Base-by-base conservation (phyloP, 2,329 filamentous ascomycete species). In the Leptographium lundbergii region DNA sequence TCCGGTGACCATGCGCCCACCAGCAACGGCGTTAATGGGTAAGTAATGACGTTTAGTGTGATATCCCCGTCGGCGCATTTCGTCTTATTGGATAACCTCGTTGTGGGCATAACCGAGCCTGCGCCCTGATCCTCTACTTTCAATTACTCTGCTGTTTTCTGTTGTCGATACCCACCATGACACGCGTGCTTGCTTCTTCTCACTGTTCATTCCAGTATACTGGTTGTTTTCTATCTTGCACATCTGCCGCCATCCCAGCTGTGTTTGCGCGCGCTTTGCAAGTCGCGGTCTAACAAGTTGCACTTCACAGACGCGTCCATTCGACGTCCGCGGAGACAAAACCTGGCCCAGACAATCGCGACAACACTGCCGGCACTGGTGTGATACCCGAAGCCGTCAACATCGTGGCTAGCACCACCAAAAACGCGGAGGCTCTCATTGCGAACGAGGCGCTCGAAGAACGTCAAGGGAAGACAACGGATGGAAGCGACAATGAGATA, bases 21-120 rank as follows among this genome's bases (percentile, higher is more conserved):
- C 32, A 65, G 57, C 54, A 65, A 69, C 32, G 66, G 68, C 48
- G 63, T 79, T 66, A 82, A 84, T 68, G 81, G 81, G 82, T 85
- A 74, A 79, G 81, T 80, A 6, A 14, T n/a, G 11, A n/a, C 11
- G 50, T n/a, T n/a, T n/a, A 6, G 19, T 22, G 42, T 22, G 17
- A n/a, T 9, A 6, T 45, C 6, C 42, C 17, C 13, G 19, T 9
- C 42, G 19, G 19, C 17, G 42, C 42, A n/a, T n/a, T n/a, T n/a
- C 7, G 19, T 19, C 19, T 9, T 19, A 17, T 45, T 45, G 19
- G 3, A 45, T 45, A 7, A 39, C 36, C 36, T 39, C 19, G 42
- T 45, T 45, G 17, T 45, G 17, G 19, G 42, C 17, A 7, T 9
- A n/a, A 19, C 19, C n/a, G 42, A 39, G 13, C 36, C 36, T 34